These are phyloP conservation scores for Hericium rajendrae DNA, from an alignment of 768 basidiomycete species.

Conservation along the genomic window DNA sequence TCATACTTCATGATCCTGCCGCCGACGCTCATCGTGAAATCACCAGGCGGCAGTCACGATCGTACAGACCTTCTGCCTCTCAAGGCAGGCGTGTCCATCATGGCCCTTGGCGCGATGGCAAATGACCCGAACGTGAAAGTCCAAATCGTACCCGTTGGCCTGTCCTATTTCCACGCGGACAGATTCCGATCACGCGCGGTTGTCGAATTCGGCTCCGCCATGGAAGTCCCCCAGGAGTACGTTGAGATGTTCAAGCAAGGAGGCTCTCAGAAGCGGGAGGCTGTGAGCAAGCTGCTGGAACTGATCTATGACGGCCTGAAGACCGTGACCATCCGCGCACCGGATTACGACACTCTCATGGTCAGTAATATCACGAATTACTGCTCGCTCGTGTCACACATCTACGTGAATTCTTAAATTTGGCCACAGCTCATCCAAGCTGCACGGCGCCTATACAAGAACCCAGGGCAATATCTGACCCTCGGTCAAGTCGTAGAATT, in stretches of 20 bases:
- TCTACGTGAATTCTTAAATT: slow-evolving; percentile 1
- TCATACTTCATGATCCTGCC: slow-evolving; percentile 4
- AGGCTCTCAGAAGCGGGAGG: slow-evolving; percentile 80
- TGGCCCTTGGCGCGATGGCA: slow-evolving; percentile 98
- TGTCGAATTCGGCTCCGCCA: slow-evolving; percentile 87
- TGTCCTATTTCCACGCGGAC: slow-evolving; percentile 25
- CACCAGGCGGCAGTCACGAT: slow-evolving; percentile 90
- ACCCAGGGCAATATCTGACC: slow-evolving; percentile 87
- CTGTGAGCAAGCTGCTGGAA: slow-evolving; percentile 81
- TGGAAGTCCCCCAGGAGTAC: slow-evolving; percentile 85
- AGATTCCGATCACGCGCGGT: slow-evolving; percentile 95
- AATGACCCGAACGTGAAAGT: slow-evolving; percentile 79
- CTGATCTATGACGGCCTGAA: slow-evolving; percentile 89
- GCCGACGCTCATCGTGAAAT: not conserved
- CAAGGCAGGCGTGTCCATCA: slow-evolving; percentile 95
- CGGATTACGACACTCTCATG: slow-evolving; percentile 98
- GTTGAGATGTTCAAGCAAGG: slow-evolving; percentile 89
- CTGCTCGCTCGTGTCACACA: not conserved
- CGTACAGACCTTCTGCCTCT: slow-evolving; percentile 92
- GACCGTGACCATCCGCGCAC: slow-evolving; percentile 91
- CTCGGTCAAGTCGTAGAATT: slow-evolving; percentile 92
- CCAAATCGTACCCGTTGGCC: slow-evolving; percentile 70
- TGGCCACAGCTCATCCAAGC: slow-evolving; percentile 82
- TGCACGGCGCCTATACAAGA: slow-evolving; percentile 82
- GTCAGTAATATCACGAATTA: slow-evolving; percentile 32